Conservation (phyloP, 441 rosid species). For the Metrosideros polymorpha region DNA sequence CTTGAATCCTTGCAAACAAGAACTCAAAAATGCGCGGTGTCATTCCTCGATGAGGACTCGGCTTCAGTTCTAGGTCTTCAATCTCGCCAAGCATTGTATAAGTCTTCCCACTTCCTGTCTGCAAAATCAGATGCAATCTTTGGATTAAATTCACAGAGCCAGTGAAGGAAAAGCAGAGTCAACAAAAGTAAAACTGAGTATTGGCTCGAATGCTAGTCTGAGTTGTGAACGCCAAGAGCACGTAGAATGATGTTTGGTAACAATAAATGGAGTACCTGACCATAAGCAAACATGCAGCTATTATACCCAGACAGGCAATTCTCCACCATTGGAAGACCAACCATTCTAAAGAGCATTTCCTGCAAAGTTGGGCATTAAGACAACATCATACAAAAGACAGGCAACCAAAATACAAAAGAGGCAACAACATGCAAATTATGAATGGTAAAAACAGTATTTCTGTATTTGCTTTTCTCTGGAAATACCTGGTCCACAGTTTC, state of each 20-base stretch:
- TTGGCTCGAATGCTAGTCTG: not conserved
- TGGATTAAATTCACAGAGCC: not conserved
- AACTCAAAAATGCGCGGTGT: constrained; percentile 97
- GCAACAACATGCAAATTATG: not conserved
- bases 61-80: constrained; percentile 73
- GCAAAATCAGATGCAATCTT: constrained; percentile 11
- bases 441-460: not conserved
- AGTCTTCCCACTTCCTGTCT: constrained; percentile 99
- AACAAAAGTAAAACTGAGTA: not conserved
- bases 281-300: constrained; percentile 97
- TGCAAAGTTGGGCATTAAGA: constrained; percentile 21
- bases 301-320: constrained; percentile 97
- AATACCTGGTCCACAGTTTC: constrained; percentile 95
- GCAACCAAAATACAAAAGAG: not conserved
- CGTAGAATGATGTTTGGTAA: not conserved
- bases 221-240: not conserved
- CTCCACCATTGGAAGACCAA: constrained; percentile 94
- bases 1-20: constrained; percentile 97
- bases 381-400: not conserved
- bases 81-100: constrained; percentile 94
- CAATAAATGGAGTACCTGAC: constrained; percentile 52
- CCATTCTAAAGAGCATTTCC: constrained; percentile 88
- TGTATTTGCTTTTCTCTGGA: not conserved
- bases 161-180: not conserved
- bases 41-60: constrained; percentile 91